Base-by-base conservation (phyloP, 169 alveolate species). In the Plasmodium sp. region DNA sequence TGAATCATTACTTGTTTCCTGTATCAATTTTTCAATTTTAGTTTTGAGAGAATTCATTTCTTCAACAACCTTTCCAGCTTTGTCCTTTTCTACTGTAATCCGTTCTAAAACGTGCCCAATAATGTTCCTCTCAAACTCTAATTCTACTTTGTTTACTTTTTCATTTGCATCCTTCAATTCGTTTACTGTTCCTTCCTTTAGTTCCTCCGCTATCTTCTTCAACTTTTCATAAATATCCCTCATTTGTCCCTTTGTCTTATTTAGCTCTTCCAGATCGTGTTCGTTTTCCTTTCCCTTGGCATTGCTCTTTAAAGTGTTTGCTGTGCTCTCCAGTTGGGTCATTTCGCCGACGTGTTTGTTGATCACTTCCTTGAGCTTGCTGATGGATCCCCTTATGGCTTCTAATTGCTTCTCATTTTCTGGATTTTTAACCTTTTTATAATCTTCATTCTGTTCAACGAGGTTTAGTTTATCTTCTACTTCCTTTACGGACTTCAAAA, bases 371-470 rank as follows among this genome's bases (percentile, higher is more conserved):
- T 79, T 79, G 34, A 79, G 41, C 7, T 31, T 39, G 12, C 84
- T 79, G 12, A 79, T 16, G 18, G 84, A 79, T 18, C 18, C 33
- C 51, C 18, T 79, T 79, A 79, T 48, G 14, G 14, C 84, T 39
- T 16, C 71, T 79, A 79, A 41, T 18, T 79, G n/a, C n/a, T 79
- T 12, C 22, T 41, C 72, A 41, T 79, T 79, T 39, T 79, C 84
- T 2, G 22, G 0, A 39, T 41, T 79, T 5, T 10, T 79, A 39
- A 79, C 67, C 54, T 79, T 12, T 43, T 79, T 79, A 22, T 79
- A 79, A 18, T 33, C 84, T 79, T 79, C 84, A 79, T 79, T 79
- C 14, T 7, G 33, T 79, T 79, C 84, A 41, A 79, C 51, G 56
- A 31, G n/a, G 34, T 79, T 79, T 43, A 79, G 18, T 43, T 79